Base-by-base conservation (phyloP, 1,284 basidiomycete genomes). In the Trichosporon inkin region DNA sequence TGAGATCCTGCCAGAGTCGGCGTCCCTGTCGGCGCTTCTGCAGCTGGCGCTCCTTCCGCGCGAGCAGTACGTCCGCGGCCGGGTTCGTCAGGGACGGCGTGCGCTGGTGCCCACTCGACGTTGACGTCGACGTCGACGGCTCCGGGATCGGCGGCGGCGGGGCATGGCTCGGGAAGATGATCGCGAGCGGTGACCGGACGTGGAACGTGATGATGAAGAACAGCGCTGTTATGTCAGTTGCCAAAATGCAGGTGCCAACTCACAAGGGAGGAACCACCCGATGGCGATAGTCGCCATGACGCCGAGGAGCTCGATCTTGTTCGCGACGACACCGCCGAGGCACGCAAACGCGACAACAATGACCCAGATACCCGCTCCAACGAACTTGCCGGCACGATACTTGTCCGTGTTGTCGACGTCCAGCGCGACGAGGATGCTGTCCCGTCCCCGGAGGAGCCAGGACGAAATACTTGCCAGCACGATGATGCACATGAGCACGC, bases 131-230 rank as follows among this genome's bases (percentile, higher is more conserved):
- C 3, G 39, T 17, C 6, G 41, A n/a, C 14, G 17, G n/a, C 6
- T 47, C 49, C 5, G 20, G n/a, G 5, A n/a, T 17, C 13, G 60
- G 39, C n/a, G 59, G 57, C 34, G 60, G 56, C 28, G 62, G 60
- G 10, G 55, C 62, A 53, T 63, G 39, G 34, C 38, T 32, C 1
- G 61, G 77, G 60, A 79, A 77, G 58, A 80, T 73, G 63, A 80
- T 80, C 10, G 78, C 72, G 5, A 79, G 66, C 2, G 79, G 79
- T 8, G 75, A 76, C 37, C 76, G 71, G 32, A 80, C 73, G 62
- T 80, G 78, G 67, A 79, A 79, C 10, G 78, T 78, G 61, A 78
- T 74, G 65, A 80, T 76, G 71, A 79, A 80, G 68, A 79, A 77
- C 35, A 80, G 62, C 22, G 78, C 77, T 79, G 62, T 11, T 22